Evolutionary conservation across 331 rosid species (phyloP).

Genomic region (Dryas integrifolia): DNA sequence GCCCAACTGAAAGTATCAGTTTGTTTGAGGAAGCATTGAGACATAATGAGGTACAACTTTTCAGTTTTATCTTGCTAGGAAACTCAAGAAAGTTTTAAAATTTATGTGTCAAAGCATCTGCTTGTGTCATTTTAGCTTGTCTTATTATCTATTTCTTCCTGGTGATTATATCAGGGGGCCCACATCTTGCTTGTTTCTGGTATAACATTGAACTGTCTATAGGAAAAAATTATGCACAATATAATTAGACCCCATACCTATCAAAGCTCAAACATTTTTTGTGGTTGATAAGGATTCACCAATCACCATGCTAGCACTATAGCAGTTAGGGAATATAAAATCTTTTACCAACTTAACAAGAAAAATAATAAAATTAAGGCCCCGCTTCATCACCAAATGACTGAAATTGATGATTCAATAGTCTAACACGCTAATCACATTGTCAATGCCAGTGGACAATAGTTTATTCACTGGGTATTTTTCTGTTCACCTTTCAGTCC

Average conservation of each 20-base stretch:
- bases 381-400: not conserved
- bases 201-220: not conserved
- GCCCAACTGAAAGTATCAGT: constrained; percentile 42
- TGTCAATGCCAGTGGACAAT: not conserved
- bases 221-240: not conserved
- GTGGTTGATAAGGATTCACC: not conserved
- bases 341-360: not conserved
- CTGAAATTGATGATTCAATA: not conserved
- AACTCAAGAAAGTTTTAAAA: not conserved
- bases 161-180: not conserved
- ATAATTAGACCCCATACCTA: not conserved
- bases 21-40: constrained; percentile 73
- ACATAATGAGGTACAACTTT: constrained; percentile 61
- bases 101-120: constrained; percentile 3
- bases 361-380: not conserved
- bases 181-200: not conserved
- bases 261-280: not conserved
- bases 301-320: not conserved
- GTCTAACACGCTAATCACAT: not conserved
- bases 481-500: not conserved
- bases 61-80: constrained; percentile 14
- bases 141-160: not conserved
- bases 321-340: not conserved
- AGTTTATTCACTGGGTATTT: not conserved
- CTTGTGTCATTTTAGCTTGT: not conserved